Conservation (phyloP, 805 yeast species). For the Wickerhamia fluorescens region DNA sequence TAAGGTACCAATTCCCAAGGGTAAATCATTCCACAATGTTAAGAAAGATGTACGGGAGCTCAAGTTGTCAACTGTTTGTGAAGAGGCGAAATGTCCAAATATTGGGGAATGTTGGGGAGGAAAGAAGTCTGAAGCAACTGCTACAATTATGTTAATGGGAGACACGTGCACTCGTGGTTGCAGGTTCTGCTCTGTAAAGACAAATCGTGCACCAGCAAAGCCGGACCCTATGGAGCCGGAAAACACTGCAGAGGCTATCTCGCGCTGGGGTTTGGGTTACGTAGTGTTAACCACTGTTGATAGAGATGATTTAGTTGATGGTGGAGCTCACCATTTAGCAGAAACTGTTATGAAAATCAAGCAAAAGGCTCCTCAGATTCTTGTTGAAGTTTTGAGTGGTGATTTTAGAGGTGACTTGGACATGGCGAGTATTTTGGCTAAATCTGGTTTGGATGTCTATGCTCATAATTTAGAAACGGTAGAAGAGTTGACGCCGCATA, state of each 20-base stretch:
- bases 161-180: conserved; percentile 99
- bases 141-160: conserved; percentile 96
- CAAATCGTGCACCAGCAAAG: conserved; percentile 77
- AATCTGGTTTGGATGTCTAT: conserved; percentile 86
- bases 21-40: conserved; percentile 70
- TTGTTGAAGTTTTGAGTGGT: conserved; percentile 91
- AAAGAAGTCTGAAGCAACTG: conserved; percentile 85
- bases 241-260: conserved; percentile 94
- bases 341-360: conserved; percentile 83
- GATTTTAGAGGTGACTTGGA: conserved; percentile 89
- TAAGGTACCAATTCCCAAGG: conserved; percentile 95
- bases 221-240: conserved; percentile 97
- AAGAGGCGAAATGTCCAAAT: conserved; percentile 98
- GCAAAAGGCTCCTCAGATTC: conserved; percentile 78
- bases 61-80: conserved; percentile 92
- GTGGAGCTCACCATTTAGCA: conserved; percentile 88
- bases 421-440: conserved; percentile 73
- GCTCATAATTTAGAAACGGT: conserved; percentile 98
- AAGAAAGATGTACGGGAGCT: conserved; percentile 84
- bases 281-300: conserved; percentile 97
- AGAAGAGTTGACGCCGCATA: conserved; percentile 87
- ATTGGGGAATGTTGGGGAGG: conserved; percentile 99
- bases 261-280: conserved; percentile 97
- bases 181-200: conserved; percentile 94
- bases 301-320: conserved; percentile 88